Evolutionary conservation across 345 rosid species (phyloP).

Genomic region (Sisymbrium irio): DNA sequence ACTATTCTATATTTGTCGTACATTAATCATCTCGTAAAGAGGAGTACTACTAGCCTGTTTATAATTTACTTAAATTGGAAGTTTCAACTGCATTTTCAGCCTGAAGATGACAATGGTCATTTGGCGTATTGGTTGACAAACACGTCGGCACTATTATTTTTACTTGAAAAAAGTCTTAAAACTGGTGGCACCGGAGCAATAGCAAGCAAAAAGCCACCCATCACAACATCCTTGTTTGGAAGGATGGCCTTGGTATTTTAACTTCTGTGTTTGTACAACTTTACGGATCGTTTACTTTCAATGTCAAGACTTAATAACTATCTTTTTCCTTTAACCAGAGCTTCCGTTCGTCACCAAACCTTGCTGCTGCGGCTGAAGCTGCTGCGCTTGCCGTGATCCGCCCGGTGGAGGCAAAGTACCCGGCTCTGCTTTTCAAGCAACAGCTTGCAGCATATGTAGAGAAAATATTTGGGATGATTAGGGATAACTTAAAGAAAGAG

Average conservation of each 20-base stretch:
- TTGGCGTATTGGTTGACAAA: conserved; percentile 98
- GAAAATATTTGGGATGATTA: conserved; percentile 91
- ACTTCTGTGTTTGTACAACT: conserved; percentile 1
- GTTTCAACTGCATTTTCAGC: conserved; percentile 43
- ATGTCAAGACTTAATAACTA: background rate
- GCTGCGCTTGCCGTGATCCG: conserved; percentile 75
- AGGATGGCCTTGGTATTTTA: conserved; percentile 83
- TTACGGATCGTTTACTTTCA: background rate
- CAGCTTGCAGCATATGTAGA: conserved; percentile 98
- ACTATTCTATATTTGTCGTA: too few species aligned
- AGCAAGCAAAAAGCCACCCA: conserved; percentile 61
- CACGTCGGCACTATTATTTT: conserved; percentile 78
- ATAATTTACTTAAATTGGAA: background rate
- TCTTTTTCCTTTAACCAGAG: conserved; percentile 49
- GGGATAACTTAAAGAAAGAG: conserved; percentile 97
- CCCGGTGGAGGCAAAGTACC: conserved; percentile 95
- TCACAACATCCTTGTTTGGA: conserved; percentile 92
- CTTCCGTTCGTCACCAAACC: conserved; percentile 90
- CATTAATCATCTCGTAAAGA: background rate
- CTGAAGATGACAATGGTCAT: conserved; percentile 85
- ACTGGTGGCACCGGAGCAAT: conserved; percentile 66
- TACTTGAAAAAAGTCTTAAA: conserved; percentile 83
- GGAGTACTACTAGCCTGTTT: background rate
- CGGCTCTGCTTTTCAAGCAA: conserved; percentile 96
- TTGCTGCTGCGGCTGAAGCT: conserved; percentile 78